phyloP scores from a whole-genome alignment of 1,284 basidiomycete species.

The Irpex sp. region DNA sequence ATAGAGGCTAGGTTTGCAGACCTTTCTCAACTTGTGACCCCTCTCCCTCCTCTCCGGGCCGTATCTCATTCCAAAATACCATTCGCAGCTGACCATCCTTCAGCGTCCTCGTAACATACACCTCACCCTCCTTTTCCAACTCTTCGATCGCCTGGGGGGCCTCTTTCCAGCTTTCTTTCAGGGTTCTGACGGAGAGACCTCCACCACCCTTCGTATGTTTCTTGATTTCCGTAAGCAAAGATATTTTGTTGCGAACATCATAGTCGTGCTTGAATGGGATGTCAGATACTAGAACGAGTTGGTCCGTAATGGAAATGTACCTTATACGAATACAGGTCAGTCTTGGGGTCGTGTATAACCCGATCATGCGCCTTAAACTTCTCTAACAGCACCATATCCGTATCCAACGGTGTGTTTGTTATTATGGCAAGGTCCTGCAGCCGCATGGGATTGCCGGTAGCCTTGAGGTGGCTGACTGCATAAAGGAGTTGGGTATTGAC shows the following conservation, averaged over 20 bases:
- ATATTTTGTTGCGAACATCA: slow-evolving; percentile 78
- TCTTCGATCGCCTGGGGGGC: slow-evolving; percentile 81
- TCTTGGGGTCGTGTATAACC: slow-evolving; percentile 77
- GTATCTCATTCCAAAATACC: slow-evolving; percentile 92
- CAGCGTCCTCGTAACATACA: slow-evolving; percentile 78
- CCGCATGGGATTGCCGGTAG: slow-evolving; percentile 71
- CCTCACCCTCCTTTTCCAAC: slow-evolving; percentile 83
- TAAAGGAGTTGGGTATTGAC: slow-evolving; percentile 86
- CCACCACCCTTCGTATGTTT: slow-evolving; percentile 74
- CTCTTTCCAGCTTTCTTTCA: slow-evolving; percentile 90
- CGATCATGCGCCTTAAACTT: slow-evolving; percentile 80
- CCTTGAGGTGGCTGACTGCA: slow-evolving; percentile 79
- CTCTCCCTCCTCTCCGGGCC: slow-evolving; percentile 64
- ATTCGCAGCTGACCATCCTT: slow-evolving; percentile 83
- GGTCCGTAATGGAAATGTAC: slow-evolving; percentile 33
- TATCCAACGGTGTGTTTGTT: slow-evolving; percentile 72
- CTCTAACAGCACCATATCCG: slow-evolving; percentile 67
- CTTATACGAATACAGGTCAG: slow-evolving; percentile 82
- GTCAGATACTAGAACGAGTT: slow-evolving; percentile 1
- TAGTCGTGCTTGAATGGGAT: slow-evolving; percentile 68
- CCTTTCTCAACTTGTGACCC: slow-evolving; percentile 78
- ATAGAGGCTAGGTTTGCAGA: slow-evolving; percentile 28
- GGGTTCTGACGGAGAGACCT: slow-evolving; percentile 78
- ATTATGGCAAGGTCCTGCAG: slow-evolving; percentile 82
- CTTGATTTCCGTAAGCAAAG: slow-evolving; percentile 79